These are phyloP conservation scores for Aspergillus vadensis DNA, from an alignment of 2,329 filamentous ascomycete genomes.

Conservation along the genomic window DNA sequence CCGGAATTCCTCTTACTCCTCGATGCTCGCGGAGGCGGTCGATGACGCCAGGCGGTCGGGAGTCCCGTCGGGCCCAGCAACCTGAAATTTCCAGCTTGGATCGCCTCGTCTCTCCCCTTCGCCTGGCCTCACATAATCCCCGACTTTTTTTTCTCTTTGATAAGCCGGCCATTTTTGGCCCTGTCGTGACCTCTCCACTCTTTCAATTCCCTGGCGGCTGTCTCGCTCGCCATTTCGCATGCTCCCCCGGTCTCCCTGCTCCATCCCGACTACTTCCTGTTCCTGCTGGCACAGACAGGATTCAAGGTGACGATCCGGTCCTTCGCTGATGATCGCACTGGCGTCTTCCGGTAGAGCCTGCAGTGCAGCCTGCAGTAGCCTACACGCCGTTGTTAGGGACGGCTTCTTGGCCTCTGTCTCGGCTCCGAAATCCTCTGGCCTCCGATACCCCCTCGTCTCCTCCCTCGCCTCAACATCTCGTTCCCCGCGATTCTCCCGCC, in stretches of 20 bases:
- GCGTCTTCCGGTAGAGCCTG: constrained; percentile 34
- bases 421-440: constrained; percentile 12
- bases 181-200: constrained; percentile 3
- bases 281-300: constrained; percentile 17
- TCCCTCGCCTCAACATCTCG: constrained; percentile 12
- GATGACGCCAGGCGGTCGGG: constrained; percentile 18
- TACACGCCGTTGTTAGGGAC: constrained; percentile 30
- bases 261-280: neutral
- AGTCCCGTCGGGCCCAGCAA: constrained; percentile 4
- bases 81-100: neutral
- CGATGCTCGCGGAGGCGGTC: neutral
- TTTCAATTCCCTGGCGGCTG: neutral
- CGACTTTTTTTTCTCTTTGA: neutral
- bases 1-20: neutral
- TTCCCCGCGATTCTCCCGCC: constrained; percentile 7
- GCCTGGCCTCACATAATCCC: neutral
- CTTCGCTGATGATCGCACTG: constrained; percentile 36
- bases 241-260: neutral
- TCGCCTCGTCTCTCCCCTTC: neutral
- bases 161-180: neutral
- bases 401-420: constrained; percentile 22
- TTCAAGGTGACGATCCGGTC: constrained; percentile 24
- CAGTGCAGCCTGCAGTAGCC: constrained; percentile 37
- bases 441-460: constrained; percentile 14
- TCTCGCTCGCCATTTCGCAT: neutral